Evolutionary conservation across 2,329 filamentous ascomycete species (phyloP), one percentile per base, ranked within the genome.

Genomic region (Cladosporium sp.): DNA sequence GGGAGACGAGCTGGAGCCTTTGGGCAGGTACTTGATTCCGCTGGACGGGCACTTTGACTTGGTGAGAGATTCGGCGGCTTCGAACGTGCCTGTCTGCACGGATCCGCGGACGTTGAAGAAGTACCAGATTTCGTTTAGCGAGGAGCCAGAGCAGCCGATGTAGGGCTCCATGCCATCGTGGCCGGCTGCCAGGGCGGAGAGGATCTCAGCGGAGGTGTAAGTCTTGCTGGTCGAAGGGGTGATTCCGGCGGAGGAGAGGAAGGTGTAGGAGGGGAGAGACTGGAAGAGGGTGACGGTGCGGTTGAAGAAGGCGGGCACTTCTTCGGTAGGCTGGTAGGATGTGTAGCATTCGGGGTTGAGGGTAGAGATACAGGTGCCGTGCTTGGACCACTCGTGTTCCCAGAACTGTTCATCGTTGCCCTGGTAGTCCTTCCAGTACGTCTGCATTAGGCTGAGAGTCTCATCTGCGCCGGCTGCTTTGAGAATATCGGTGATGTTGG

Each of bases 311-410:
- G 88, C 86, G 12, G 83, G 80, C 0, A 85, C 84, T 66, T 90
- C 88, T 60, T 87, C 78, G 10, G 81, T 81, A 0, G 80, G 71
- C 56, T 77, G 72, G 65, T 82, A 80, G 57, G 80, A 73, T 36
- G 75, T 74, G 74, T 89, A 90, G 77, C 87, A 90, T 19, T 74
- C 67, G 0, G 85, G 81, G 2, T 85, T 74, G 45, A 90, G 80
- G 0, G 87, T 90, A 68, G 83, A 85, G 66, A 90, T 84, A 73
- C 87, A 90, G 12, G 86, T 89, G 32, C 88, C 87, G 70, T 90
- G 86, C 70, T 88, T 89, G 70, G 80, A 78, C 82, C 85, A 90
- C 68, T 90, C 87, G 71, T 88, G 85, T 64, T 83, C 78, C 87
- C 87, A 90, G 65, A 90, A 83, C 10, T 73, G 74, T 64, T 86